phyloP scores from a whole-genome alignment of 495 filamentous ascomycete species.

The Penicillium silybi region DNA sequence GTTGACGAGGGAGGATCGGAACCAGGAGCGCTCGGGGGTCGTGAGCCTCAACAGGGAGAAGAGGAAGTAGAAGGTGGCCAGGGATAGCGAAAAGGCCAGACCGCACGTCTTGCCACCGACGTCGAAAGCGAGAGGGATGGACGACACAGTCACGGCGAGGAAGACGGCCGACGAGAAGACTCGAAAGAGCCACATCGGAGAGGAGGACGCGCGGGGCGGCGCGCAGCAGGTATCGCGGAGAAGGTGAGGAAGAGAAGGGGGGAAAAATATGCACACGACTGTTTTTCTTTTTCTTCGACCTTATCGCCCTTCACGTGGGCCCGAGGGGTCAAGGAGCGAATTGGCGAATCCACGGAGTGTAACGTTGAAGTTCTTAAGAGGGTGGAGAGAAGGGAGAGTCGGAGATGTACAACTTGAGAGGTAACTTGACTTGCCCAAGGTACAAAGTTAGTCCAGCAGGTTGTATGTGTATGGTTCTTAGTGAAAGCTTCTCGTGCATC shows the following conservation, averaged over 20 bases:
- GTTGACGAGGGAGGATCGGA: constrained; percentile 62
- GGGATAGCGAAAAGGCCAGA: constrained; percentile 82
- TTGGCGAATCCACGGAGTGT: background rate
- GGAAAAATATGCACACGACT: constrained; percentile 16
- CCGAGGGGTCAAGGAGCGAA: background rate
- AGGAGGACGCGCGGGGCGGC: constrained; percentile 13
- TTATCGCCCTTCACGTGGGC: constrained; percentile 25
- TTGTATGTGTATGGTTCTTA: background rate
- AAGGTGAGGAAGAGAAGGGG: constrained; percentile 3
- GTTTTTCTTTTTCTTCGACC: constrained; percentile 21
- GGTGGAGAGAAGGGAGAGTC: background rate
- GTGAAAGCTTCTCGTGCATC: background rate
- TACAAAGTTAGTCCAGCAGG: background rate
- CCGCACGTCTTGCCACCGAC: constrained; percentile 93
- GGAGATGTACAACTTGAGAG: background rate
- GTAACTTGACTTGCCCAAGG: background rate
- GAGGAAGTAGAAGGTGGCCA: constrained; percentile 85
- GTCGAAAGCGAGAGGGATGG: constrained; percentile 93
- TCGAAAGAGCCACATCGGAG: constrained; percentile 66
- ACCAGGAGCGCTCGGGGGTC: constrained; percentile 73
- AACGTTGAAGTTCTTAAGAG: background rate
- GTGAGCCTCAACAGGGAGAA: constrained; percentile 75
- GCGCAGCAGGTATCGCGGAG: constrained; percentile 5
- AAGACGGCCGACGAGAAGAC: constrained; percentile 72
- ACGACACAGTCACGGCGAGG: constrained; percentile 82